Percentiles rank a stretch among this genome's conserved stretches.
phyloP scores from a whole-genome alignment of 192 early-diverging fungal species.

The Allomyces macrogynus region DNA sequence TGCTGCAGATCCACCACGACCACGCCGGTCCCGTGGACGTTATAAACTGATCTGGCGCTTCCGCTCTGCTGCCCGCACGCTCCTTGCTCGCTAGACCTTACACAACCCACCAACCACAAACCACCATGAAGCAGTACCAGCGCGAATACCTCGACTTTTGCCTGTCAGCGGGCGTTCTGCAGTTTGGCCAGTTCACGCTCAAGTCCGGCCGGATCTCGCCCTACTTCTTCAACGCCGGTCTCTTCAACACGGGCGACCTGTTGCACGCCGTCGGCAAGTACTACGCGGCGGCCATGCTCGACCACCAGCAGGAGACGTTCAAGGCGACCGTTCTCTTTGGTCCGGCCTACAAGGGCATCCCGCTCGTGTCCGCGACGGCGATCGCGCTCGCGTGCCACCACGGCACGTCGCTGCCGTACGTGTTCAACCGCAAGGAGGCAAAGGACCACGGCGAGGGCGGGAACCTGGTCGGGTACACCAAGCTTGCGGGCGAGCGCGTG shows the following conservation, averaged over 20 bases:
- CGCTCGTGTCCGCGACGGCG: constrained; percentile 62
- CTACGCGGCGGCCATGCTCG: constrained; percentile 64
- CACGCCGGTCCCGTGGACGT: too few relatives aligned
- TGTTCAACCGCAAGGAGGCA: constrained; percentile 95
- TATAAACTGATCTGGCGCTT: too few relatives aligned
- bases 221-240: constrained; percentile 96
- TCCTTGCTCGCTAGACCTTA: too few relatives aligned
- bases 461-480: constrained; percentile 65
- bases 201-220: constrained; percentile 91
- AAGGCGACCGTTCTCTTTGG: constrained; percentile 81
- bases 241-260: constrained; percentile 77
- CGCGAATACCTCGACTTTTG: constrained; percentile 85
- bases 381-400: constrained; percentile 50
- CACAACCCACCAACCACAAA: neutral
- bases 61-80: too few relatives aligned
- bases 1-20: too few relatives aligned
- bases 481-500: constrained; percentile 46
- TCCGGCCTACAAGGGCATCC: constrained; percentile 98
- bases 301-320: constrained; percentile 30
- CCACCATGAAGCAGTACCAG: constrained; percentile 53
- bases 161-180: constrained; percentile 60
- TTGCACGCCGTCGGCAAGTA: constrained; percentile 64
- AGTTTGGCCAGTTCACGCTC: constrained; percentile 79
- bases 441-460: constrained; percentile 99
- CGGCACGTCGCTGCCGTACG: constrained; percentile 48